phyloP scores from a whole-genome alignment of 805 yeast species.

The Suhomyces faveliae region DNA sequence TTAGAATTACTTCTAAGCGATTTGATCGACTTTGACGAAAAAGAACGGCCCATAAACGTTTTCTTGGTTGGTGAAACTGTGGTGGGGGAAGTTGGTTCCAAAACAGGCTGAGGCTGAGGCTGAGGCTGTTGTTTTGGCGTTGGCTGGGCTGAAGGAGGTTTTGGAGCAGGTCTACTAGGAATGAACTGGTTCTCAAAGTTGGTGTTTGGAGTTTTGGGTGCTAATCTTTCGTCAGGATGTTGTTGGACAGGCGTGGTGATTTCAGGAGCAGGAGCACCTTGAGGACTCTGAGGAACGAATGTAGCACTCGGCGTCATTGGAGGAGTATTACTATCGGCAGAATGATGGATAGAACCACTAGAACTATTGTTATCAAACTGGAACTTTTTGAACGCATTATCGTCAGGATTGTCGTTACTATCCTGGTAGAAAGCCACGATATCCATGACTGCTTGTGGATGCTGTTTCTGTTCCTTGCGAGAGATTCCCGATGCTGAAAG shows the following conservation, averaged over 20 bases:
- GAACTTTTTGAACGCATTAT: constrained; percentile 45
- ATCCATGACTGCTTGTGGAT: constrained; percentile 93
- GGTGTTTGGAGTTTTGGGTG: constrained; percentile 29
- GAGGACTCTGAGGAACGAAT: constrained; percentile 6
- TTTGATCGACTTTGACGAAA: constrained; percentile 39
- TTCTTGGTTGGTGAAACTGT: constrained; percentile 13
- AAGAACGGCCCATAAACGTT: constrained; percentile 32
- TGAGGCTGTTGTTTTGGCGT: constrained; percentile 8
- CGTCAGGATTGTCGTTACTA: constrained; percentile 43
- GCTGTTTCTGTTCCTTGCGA: constrained; percentile 80
- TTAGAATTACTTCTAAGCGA: constrained; percentile 26
- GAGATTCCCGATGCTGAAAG: constrained; percentile 85
- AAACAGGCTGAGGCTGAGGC: constrained; percentile 2
- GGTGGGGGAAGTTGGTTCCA: constrained; percentile 7
- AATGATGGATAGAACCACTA: constrained; percentile 20
- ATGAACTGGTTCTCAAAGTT: constrained; percentile 47
- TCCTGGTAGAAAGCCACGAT: constrained; percentile 84
- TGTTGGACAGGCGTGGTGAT: constrained; percentile 35
- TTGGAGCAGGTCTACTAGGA: constrained; percentile 69
- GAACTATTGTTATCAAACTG: constrained; percentile 26
- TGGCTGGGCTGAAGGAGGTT: constrained; percentile 41
- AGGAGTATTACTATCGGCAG: constrained; percentile 17
- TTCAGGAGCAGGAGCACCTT: constrained; percentile 1
- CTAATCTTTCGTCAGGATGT: constrained; percentile 8
- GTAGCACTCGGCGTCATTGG: constrained; percentile 27